Evolutionary conservation across 441 rosid genomes (phyloP).

Genomic region (Raphanus hybrid): DNA sequence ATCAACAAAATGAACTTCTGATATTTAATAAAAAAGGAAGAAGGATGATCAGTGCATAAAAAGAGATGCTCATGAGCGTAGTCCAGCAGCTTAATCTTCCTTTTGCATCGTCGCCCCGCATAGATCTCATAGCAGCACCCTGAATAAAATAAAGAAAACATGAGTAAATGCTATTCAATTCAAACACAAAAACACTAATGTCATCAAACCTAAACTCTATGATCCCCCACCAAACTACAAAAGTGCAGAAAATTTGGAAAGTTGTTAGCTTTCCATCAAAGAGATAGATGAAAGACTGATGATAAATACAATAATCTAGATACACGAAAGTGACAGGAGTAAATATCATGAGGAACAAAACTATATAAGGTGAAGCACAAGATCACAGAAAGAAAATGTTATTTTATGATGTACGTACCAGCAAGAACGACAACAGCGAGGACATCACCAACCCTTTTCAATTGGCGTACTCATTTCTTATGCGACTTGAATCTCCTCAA

Average conservation of each 20-base stretch:
- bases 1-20: too few relatives aligned
- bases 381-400: not conserved
- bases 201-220: not conserved
- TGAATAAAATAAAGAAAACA: constrained; percentile 41
- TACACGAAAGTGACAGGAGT: not conserved
- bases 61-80: too few relatives aligned
- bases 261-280: constrained; percentile 15
- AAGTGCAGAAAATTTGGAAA: not conserved
- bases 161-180: not conserved
- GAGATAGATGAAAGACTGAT: not conserved
- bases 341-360: not conserved
- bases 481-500: constrained; percentile 77
- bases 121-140: constrained; percentile 95
- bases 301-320: not conserved
- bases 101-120: constrained; percentile 68
- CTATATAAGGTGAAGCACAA: too few relatives aligned
- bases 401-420: constrained; percentile 45
- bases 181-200: constrained; percentile 2
- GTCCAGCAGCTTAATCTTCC: constrained; percentile 58
- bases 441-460: constrained; percentile 78
- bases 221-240: not conserved
- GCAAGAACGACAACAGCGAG: constrained; percentile 82
- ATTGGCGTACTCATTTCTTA: constrained; percentile 55
- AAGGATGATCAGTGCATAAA: too few relatives aligned
- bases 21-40: too few relatives aligned